A percentile compares a stretch with the other conserved stretches of the same genome.
phyloP scores from a whole-genome alignment of 1,284 basidiomycete genomes.

The Cryptococcus depauperatus region DNA sequence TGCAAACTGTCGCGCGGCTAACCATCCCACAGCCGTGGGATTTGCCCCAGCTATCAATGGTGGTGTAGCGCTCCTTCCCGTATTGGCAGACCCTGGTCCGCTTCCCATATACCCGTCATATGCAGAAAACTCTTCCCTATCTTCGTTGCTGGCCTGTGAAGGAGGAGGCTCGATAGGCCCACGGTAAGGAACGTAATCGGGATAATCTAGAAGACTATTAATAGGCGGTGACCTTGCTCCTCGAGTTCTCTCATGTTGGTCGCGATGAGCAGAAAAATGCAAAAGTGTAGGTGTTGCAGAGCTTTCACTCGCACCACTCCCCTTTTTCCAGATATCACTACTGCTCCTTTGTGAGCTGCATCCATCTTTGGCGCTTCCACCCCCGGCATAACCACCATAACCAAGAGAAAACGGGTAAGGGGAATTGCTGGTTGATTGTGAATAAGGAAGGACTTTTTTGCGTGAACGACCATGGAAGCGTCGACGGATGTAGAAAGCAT shows the following conservation, averaged over 20 bases:
- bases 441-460: not conserved
- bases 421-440: not conserved
- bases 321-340: too few species aligned
- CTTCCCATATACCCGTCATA: not conserved
- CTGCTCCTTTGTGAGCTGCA: too few species aligned
- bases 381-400: too few species aligned
- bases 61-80: not conserved
- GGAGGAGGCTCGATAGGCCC: constrained; percentile 24
- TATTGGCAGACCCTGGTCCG: not conserved
- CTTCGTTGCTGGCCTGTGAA: not conserved
- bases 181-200: constrained; percentile 36
- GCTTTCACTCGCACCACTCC: not conserved
- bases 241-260: too few species aligned
- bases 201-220: constrained; percentile 16
- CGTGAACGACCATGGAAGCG: not conserved
- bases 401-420: constrained; percentile 15
- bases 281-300: not conserved
- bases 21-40: constrained; percentile 6
- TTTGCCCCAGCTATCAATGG: constrained; percentile 10
- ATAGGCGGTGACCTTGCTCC: too few species aligned
- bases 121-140: too few species aligned
- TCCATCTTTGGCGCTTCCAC: too few species aligned
- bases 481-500: constrained; percentile 9
- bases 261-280: not conserved
- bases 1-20: not conserved